Conservation (phyloP, 257 asterid species). For the Penstemon newberryi region DNA sequence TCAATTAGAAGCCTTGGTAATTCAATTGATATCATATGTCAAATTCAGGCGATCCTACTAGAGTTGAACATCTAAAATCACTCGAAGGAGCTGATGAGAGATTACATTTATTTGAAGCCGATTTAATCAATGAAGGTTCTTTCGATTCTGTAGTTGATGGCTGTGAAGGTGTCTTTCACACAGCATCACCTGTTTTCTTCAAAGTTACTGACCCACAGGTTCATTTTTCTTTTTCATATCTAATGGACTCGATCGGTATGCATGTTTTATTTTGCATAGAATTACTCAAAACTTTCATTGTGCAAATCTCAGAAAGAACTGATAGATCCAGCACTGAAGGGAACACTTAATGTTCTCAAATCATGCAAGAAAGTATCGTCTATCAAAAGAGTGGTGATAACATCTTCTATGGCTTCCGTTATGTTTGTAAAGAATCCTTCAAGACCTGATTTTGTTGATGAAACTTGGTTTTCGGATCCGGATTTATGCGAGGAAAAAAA, state of each 20-base stretch:
- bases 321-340: conserved; percentile 66
- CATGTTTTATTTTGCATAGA: background rate
- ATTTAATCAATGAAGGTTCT: conserved; percentile 48
- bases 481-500: conserved; percentile 34
- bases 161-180: conserved; percentile 64
- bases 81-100: conserved; percentile 65
- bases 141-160: conserved; percentile 57
- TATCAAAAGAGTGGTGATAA: conserved; percentile 50
- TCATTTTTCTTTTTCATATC: background rate
- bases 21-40: background rate
- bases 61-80: conserved; percentile 43
- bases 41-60: conserved; percentile 48
- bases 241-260: background rate
- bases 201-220: conserved; percentile 46
- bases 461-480: conserved; percentile 56
- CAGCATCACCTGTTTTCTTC: conserved; percentile 53
- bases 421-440: conserved; percentile 23
- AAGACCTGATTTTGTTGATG: conserved; percentile 41
- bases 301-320: conserved; percentile 43
- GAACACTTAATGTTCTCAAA: conserved; percentile 56
- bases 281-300: background rate
- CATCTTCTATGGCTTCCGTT: conserved; percentile 60
- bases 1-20: background rate
- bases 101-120: conserved; percentile 47
- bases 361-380: conserved; percentile 53